A percentile compares a stretch with the other conserved stretches of the same genome.
Evolutionary conservation across 1,284 basidiomycete genomes (phyloP).

Genomic region (Apiotrichum sp.): DNA sequence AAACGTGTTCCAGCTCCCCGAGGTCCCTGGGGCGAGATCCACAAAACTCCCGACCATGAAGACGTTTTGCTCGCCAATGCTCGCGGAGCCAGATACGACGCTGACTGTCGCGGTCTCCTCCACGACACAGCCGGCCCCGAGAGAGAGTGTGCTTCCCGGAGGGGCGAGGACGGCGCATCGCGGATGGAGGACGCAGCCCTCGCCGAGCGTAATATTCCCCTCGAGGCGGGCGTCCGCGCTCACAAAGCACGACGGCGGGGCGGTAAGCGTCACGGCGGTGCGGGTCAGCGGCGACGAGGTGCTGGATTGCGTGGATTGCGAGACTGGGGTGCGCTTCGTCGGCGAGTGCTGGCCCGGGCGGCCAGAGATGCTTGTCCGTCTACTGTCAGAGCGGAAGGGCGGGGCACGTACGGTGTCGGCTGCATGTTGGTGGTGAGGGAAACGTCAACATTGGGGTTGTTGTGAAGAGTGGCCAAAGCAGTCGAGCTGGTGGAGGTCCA

Average conservation of each 20-base stretch:
- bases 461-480: background rate
- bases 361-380: background rate
- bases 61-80: slow-evolving; percentile 83
- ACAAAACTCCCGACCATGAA: slow-evolving; percentile 86
- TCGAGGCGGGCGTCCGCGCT: slow-evolving; percentile 83
- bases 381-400: background rate
- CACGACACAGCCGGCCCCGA: slow-evolving; percentile 81
- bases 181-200: slow-evolving; percentile 83
- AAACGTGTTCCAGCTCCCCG: slow-evolving; percentile 10
- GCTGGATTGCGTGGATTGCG: background rate
- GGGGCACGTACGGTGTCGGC: background rate
- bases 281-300: background rate
- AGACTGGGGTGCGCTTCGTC: background rate
- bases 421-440: background rate
- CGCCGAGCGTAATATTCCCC: slow-evolving; percentile 84
- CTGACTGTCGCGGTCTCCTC: slow-evolving; percentile 87
- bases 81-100: slow-evolving; percentile 58
- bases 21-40: slow-evolving; percentile 39
- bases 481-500: no score
- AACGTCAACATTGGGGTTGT: background rate
- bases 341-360: background rate
- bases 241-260: slow-evolving; percentile 49
- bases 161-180: slow-evolving; percentile 84
- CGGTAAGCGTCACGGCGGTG: background rate
- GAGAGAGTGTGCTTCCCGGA: slow-evolving; percentile 66